phyloP scores from a whole-genome alignment of 1,284 basidiomycete genomes.

The Sporisorium iseilematis-ciliati region DNA sequence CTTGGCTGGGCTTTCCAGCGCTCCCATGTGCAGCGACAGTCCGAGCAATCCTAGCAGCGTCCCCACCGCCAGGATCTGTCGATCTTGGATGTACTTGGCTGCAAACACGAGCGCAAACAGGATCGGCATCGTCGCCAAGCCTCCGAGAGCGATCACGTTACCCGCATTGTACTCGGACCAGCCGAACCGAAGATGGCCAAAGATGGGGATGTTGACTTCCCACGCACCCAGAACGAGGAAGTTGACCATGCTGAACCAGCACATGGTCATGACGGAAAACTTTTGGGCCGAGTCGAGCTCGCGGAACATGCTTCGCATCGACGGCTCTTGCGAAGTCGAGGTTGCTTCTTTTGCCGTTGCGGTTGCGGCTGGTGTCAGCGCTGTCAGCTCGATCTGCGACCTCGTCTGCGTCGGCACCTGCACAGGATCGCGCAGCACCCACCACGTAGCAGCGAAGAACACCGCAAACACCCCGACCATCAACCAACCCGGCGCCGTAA shows the following conservation, averaged over 20 bases:
- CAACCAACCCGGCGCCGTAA: constrained; percentile 47
- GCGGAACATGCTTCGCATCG: constrained; percentile 29
- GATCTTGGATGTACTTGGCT: constrained; percentile 44
- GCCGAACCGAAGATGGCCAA: constrained; percentile 36
- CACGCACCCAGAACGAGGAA: constrained; percentile 53
- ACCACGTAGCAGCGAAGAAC: constrained; percentile 31
- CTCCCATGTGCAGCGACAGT: constrained; percentile 49
- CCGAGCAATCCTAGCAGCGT: constrained; percentile 43
- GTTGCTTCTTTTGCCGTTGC: not conserved
- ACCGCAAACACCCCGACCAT: constrained; percentile 45
- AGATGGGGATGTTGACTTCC: constrained; percentile 55
- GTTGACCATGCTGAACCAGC: constrained; percentile 56
- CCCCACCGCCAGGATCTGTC: constrained; percentile 41
- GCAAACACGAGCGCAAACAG: constrained; percentile 50
- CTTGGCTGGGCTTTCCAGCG: constrained; percentile 33
- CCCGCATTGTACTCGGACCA: constrained; percentile 54
- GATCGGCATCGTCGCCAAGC: constrained; percentile 46
- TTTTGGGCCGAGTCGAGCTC: constrained; percentile 40
- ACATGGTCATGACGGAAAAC: constrained; percentile 51
- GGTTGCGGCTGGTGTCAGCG: not conserved
- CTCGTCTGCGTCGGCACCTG: not conserved
- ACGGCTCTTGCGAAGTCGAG: constrained; percentile 8
- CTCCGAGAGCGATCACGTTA: constrained; percentile 52
- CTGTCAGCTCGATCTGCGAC: constrained; percentile 14
- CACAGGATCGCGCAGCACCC: constrained; percentile 37